phyloP scores from a whole-genome alignment of 129 eudicot species.

The Tagetes patula region DNA sequence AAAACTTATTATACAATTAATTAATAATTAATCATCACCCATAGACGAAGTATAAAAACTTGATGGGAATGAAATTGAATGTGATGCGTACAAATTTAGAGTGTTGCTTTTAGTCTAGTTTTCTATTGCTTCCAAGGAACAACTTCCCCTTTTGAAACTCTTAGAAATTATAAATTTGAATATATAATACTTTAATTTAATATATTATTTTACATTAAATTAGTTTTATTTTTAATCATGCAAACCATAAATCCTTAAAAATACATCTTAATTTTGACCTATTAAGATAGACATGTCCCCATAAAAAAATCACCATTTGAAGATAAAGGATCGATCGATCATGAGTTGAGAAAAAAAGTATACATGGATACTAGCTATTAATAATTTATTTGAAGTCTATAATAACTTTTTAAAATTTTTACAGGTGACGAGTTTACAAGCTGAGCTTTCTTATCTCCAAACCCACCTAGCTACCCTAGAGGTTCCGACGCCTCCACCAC shows the following conservation, averaged over 20 bases:
- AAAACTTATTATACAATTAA: background rate
- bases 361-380: too few relatives aligned
- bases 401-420: background rate
- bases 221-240: too few relatives aligned
- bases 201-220: background rate
- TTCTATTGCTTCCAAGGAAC: constrained; percentile 41
- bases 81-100: constrained; percentile 17
- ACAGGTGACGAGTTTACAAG: constrained; percentile 77
- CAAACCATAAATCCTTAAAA: too few relatives aligned
- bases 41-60: background rate
- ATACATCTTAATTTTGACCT: too few relatives aligned
- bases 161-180: background rate
- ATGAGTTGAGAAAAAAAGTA: too few relatives aligned
- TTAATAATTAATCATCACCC: background rate
- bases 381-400: background rate
- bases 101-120: constrained; percentile 27
- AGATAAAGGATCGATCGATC: too few relatives aligned
- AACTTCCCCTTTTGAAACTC: constrained; percentile 4
- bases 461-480: constrained; percentile 74
- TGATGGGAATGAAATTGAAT: constrained; percentile 25
- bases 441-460: constrained; percentile 75
- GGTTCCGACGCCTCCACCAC: constrained; percentile 59
- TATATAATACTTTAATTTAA: background rate
- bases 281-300: too few relatives aligned
- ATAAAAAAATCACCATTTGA: too few relatives aligned